phyloP scores from a whole-genome alignment of 805 yeast genomes.

The Ogataea dorogensis region DNA sequence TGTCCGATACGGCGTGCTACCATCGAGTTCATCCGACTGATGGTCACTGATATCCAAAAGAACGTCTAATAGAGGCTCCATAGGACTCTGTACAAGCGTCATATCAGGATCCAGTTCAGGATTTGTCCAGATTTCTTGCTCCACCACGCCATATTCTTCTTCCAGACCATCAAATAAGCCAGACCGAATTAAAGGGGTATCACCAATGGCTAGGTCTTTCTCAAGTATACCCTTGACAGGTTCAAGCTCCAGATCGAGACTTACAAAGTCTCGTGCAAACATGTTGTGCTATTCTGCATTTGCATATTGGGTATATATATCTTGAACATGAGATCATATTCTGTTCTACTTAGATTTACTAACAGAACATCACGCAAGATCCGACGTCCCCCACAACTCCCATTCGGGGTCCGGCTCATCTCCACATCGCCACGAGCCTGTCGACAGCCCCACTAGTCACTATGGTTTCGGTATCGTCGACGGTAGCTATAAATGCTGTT shows the following conservation, averaged over 20 bases:
- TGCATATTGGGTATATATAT: conserved; percentile 4
- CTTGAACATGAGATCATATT: conserved; percentile 7
- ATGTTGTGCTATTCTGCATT: background rate
- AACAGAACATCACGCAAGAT: conserved; percentile 5
- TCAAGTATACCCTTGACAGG: conserved; percentile 5
- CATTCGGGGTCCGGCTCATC: conserved; percentile 1
- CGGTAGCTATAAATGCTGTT: conserved; percentile 32
- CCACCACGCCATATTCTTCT: conserved; percentile 1
- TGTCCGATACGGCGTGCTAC: conserved; percentile 7
- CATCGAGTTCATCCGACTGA: conserved; percentile 2
- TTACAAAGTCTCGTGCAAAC: conserved; percentile 3
- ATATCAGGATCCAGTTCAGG: conserved; percentile 1
- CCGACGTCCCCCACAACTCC: conserved; percentile 1
- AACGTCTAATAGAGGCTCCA: background rate
- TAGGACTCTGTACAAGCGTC: conserved; percentile 1
- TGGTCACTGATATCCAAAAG: conserved; percentile 1
- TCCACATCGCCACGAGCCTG: conserved; percentile 36
- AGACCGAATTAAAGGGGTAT: conserved; percentile 1
- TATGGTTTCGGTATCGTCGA: conserved; percentile 36
- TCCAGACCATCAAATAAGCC: conserved; percentile 1
- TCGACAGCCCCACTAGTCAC: conserved; percentile 53
- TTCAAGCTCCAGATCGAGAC: conserved; percentile 5
- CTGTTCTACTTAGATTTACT: conserved; percentile 11
- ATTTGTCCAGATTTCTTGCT: conserved; percentile 1
- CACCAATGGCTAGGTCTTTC: background rate